Conservation (phyloP, 2,329 filamentous ascomycete species). For the Zymoseptoria tritici region DNA sequence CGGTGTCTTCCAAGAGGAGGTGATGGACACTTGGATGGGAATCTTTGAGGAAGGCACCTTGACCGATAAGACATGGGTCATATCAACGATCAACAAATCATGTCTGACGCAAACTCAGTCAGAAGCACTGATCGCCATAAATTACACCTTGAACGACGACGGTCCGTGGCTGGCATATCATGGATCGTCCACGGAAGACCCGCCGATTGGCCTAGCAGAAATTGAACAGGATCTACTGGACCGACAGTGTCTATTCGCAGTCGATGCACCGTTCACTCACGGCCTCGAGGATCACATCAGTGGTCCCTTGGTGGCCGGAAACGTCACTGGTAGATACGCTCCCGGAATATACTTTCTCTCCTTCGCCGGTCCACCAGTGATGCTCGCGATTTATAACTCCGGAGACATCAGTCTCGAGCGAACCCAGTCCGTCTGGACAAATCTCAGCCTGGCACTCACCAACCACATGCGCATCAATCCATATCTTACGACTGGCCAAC, state of each 20-base stretch:
- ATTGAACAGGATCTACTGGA: background rate
- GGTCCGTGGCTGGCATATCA: background rate
- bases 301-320: too few species aligned
- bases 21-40: background rate
- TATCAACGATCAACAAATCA: background rate
- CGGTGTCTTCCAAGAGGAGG: background rate
- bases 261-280: background rate
- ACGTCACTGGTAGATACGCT: background rate
- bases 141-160: background rate
- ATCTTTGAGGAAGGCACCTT: too few species aligned
- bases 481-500: too few species aligned
- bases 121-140: background rate
- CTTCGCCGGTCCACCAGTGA: constrained; percentile 5
- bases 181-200: too few species aligned
- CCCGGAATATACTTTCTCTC: too few species aligned
- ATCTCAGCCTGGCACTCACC: constrained; percentile 6
- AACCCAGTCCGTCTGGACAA: constrained; percentile 1
- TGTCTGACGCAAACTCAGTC: constrained; percentile 3
- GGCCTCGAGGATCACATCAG: too few species aligned
- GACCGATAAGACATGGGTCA: too few species aligned
- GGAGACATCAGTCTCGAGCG: constrained; percentile 4
- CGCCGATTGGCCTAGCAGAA: too few species aligned
- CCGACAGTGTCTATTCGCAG: background rate
- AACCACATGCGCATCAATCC: constrained; percentile 14
- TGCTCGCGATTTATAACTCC: constrained; percentile 6